Evolutionary conservation across 139 green algal genomes (phyloP).

Genomic region (Pedinophyceae sp.): DNA sequence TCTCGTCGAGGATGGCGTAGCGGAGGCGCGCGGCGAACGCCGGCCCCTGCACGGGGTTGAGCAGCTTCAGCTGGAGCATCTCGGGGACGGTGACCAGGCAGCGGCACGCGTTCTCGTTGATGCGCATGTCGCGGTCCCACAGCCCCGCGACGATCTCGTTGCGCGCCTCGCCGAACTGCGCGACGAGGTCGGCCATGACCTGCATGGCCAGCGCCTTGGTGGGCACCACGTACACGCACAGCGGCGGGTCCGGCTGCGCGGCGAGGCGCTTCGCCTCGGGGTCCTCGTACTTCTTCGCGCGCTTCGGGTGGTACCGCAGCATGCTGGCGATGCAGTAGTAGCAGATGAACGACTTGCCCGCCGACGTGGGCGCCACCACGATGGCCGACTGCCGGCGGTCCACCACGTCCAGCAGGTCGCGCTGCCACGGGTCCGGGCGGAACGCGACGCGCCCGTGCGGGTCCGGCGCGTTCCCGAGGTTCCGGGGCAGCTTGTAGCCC

Average conservation of each 20-base stretch:
- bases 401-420: slow-evolving; percentile 22
- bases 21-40: slow-evolving; percentile 11
- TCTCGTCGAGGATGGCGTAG: slow-evolving; percentile 35
- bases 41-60: slow-evolving; percentile 14
- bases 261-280: slow-evolving; percentile 7
- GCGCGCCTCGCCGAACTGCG: too few species aligned
- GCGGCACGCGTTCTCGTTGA: slow-evolving; percentile 13
- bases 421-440: slow-evolving; percentile 19
- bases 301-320: slow-evolving; percentile 1
- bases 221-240: slow-evolving; percentile 26
- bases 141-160: slow-evolving; percentile 9
- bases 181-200: too few species aligned
- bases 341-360: slow-evolving; percentile 39
- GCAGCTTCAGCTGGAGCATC: slow-evolving; percentile 34
- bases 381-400: slow-evolving; percentile 15
- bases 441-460: too few species aligned
- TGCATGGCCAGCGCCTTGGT: slow-evolving; percentile 41
- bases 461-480: too few species aligned
- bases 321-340: slow-evolving; percentile 27
- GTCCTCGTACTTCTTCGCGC: background rate
- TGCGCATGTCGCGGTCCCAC: slow-evolving; percentile 30
- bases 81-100: slow-evolving; percentile 33
- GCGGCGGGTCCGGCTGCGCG: too few species aligned
- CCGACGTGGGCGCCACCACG: slow-evolving; percentile 26
- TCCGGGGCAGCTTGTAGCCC: too few species aligned